A percentile compares a stretch with the other conserved stretches of the same genome.
Conservation (phyloP, 257 asterid genomes). For the Nicotiana tomentosiformis region DNA sequence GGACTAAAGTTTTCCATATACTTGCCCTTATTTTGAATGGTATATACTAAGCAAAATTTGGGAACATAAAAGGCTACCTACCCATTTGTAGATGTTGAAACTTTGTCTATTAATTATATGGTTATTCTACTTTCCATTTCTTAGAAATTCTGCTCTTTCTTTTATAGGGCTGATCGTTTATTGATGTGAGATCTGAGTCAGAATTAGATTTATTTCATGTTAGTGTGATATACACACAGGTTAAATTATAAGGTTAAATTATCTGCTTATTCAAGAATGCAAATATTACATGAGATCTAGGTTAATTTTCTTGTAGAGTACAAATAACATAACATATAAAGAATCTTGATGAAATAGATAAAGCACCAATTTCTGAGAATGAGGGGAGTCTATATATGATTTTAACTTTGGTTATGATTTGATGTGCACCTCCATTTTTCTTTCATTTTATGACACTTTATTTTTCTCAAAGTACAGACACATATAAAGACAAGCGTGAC, state of each 20-base stretch:
- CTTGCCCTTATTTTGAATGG: neutral
- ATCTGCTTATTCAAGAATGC: neutral
- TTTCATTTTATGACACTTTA: neutral
- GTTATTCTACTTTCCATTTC: no score
- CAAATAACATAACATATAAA: neutral
- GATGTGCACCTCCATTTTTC: conserved; percentile 1
- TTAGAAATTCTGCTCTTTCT: no score
- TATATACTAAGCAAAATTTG: no score
- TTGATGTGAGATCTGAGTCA: neutral
- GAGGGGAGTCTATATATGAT: neutral
- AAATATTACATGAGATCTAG: neutral
- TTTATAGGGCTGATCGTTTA: neutral
- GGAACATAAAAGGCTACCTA: no score
- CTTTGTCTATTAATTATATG: neutral
- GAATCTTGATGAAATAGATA: neutral
- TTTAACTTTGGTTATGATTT: neutral
- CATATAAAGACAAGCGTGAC: neutral
- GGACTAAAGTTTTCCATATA: neutral
- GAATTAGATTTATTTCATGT: neutral
- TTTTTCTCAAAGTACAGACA: neutral
- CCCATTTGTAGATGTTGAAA: neutral
- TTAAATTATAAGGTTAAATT: no score
- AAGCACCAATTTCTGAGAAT: neutral
- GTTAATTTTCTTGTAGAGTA: neutral
- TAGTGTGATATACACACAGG: neutral